These are phyloP conservation scores for Aspergillus sojae DNA, from an alignment of 2,329 filamentous ascomycete species.

Conservation along the genomic window DNA sequence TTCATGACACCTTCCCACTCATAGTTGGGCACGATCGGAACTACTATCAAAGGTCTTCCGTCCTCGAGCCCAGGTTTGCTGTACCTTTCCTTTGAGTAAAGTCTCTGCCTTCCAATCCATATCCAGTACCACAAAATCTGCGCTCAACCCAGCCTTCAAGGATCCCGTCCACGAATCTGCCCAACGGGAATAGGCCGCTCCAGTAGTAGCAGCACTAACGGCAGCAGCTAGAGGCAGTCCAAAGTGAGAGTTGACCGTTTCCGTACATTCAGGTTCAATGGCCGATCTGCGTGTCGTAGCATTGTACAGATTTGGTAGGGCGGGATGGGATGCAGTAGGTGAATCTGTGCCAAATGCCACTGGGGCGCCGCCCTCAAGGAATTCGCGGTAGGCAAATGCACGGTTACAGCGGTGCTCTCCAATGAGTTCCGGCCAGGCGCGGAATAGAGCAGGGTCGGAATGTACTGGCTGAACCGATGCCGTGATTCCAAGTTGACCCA, in stretches of 20 bases:
- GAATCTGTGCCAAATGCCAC: slow-evolving; percentile 54
- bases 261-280: slow-evolving; percentile 40
- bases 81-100: slow-evolving; percentile 45
- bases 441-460: slow-evolving; percentile 48
- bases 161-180: slow-evolving; percentile 47
- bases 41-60: slow-evolving; percentile 21
- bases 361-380: slow-evolving; percentile 48
- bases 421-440: slow-evolving; percentile 51
- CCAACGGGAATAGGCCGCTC: slow-evolving; percentile 51
- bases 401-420: slow-evolving; percentile 49
- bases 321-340: slow-evolving; percentile 51
- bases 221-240: slow-evolving; percentile 46
- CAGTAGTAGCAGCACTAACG: slow-evolving; percentile 47
- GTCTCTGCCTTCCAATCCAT: slow-evolving; percentile 44
- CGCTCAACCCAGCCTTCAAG: slow-evolving; percentile 41
- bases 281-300: slow-evolving; percentile 53
- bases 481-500: slow-evolving; percentile 51
- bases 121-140: slow-evolving; percentile 51
- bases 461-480: slow-evolving; percentile 45
- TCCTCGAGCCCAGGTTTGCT: slow-evolving; percentile 51
- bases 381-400: slow-evolving; percentile 56
- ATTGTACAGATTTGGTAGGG: slow-evolving; percentile 52
- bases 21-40: not conserved
- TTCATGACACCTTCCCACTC: not conserved
- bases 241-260: slow-evolving; percentile 49